Conservation (phyloP, 257 asterid species). For the Galeopsis tetrahit region DNA sequence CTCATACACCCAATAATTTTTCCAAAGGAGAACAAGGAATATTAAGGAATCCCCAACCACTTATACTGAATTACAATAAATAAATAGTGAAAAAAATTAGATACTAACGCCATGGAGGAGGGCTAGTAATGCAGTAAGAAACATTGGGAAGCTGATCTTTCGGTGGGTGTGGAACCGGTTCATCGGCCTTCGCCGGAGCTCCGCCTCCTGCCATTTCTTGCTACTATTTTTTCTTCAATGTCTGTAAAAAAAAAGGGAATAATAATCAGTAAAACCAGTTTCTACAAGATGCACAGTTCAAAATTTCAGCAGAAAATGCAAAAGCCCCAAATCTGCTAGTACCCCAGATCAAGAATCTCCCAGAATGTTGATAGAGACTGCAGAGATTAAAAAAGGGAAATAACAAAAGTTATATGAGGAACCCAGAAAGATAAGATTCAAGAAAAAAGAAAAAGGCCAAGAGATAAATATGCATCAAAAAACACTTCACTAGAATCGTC, state of each 20-base stretch:
- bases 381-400: not conserved
- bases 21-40: slow-evolving; percentile 27
- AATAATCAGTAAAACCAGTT: not conserved
- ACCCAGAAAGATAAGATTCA: slow-evolving; percentile 34
- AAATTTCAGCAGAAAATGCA: slow-evolving; percentile 30
- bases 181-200: slow-evolving; percentile 66
- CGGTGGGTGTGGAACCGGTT: slow-evolving; percentile 90
- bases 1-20: slow-evolving; percentile 24
- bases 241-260: slow-evolving; percentile 18
- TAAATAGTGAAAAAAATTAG: slow-evolving; percentile 19
- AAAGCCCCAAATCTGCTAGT: slow-evolving; percentile 40
- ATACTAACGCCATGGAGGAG: slow-evolving; percentile 97
- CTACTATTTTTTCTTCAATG: slow-evolving; percentile 34
- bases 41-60: slow-evolving; percentile 37
- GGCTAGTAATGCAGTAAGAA: slow-evolving; percentile 94
- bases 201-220: slow-evolving; percentile 71
- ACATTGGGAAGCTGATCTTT: slow-evolving; percentile 94
- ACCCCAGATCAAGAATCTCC: slow-evolving; percentile 42
- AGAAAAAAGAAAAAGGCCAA: slow-evolving; percentile 21
- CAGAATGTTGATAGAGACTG: slow-evolving; percentile 28
- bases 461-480: slow-evolving; percentile 17
- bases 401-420: slow-evolving; percentile 14
- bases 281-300: slow-evolving; percentile 30
- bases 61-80: slow-evolving; percentile 30
- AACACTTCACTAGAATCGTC: not conserved